Conservation (phyloP, 2,329 filamentous ascomycete species). For the Monilinia polystroma region DNA sequence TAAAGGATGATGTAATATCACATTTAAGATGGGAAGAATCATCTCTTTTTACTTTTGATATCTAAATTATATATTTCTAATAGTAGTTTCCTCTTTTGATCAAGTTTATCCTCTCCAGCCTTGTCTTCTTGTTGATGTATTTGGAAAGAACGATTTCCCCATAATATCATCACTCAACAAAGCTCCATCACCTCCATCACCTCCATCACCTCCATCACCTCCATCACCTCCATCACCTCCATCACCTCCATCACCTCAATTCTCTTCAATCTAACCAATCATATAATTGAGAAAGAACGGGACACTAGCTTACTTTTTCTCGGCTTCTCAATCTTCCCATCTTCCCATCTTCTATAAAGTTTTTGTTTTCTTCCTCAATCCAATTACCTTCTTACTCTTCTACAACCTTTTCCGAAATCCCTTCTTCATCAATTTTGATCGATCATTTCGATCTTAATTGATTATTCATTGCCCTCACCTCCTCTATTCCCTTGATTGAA, state of each 20-base stretch:
- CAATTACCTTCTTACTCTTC: neutral
- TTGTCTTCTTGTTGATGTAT: neutral
- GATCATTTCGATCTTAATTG: neutral
- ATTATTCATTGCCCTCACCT: neutral
- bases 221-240: too few species aligned
- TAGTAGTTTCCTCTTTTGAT: neutral
- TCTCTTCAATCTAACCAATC: neutral
- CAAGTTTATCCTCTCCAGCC: neutral
- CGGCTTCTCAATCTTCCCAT: too few species aligned
- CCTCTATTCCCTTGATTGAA: neutral
- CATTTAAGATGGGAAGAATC: too few species aligned
- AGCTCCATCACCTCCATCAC: neutral
- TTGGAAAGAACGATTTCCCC: neutral
- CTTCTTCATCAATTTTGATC: neutral
- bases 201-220: too few species aligned
- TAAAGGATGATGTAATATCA: too few species aligned
- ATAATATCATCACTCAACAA: neutral
- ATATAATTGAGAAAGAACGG: neutral
- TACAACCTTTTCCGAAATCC: neutral
- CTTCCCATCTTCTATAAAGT: neutral
- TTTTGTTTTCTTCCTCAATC: neutral
- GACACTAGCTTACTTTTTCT: conserved; percentile 1
- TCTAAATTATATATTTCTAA: too few species aligned
- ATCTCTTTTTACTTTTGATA: too few species aligned
- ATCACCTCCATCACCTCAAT: too few species aligned